Base-by-base conservation (phyloP, 352 stramenopile genomes). In the Saprolegnia diclina region DNA sequence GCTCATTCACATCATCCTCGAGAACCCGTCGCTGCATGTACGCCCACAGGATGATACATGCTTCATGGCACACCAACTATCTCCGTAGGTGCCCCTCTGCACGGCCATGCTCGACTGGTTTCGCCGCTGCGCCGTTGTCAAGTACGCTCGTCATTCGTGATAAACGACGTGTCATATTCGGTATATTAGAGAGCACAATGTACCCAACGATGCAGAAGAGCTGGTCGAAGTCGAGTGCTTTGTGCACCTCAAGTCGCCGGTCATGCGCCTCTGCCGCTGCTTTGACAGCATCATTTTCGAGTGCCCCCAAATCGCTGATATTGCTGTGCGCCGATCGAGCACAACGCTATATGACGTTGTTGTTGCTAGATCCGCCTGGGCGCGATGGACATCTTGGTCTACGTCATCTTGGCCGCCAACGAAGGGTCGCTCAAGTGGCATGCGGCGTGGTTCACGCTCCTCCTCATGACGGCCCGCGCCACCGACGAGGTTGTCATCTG, bases 381-480 rank as follows among this genome's bases (percentile, higher is more conserved):
- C 24, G 54, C 88, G 0, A 50, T 92, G 19, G 80, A 80, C 22
- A 76, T 80, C 18, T 66, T 91, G 18, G 71, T 83, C 7, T 90
- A 90, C 53, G 76, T 79, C 0, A 69, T 92, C 37, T 73, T 87
- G 21, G 62, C 79, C 18, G 76, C 88, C 42, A 81, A 78, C 0
- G 56, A 74, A 3, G 72, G 76, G 13, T 89, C 81, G 6, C 72
- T 91, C 11, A 90, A 89, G 72, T 90, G 84, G 82, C 73, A 78
- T 9, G 78, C 81, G 0, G 82, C 81, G 0, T 74, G 79, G 9
- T 78, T 82, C 22, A 78, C 77, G 18, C 74, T 89, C 35, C 75
- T 82, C 38, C 83, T 78, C 29, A 72, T 87, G 10, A 40, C 52
- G 19, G 52, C 24, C 11, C 79, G 85, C 40, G 68, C 65, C 4